phyloP scores from a whole-genome alignment of 2,329 filamentous ascomycete genomes.

The Cercospora canescens region DNA sequence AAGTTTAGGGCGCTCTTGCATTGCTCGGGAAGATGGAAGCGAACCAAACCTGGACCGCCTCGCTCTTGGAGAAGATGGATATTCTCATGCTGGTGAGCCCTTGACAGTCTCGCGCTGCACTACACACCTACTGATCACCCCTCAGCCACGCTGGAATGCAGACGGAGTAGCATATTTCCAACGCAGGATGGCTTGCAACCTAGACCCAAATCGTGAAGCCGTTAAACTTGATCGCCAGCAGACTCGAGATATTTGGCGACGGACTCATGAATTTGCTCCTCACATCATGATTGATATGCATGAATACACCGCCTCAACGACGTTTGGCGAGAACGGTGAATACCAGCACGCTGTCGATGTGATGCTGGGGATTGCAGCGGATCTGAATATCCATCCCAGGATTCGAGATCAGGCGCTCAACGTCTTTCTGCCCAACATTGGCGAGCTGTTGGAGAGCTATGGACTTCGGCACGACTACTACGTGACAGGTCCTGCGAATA shows the following conservation, averaged over 20 bases:
- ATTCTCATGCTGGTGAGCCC: slow-evolving; percentile 32
- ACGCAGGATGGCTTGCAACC: slow-evolving; percentile 37
- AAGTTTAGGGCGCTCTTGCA: slow-evolving; percentile 34
- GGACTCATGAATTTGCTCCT: slow-evolving; percentile 34
- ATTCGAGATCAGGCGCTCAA: slow-evolving; percentile 34
- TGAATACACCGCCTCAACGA: slow-evolving; percentile 35
- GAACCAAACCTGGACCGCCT: slow-evolving; percentile 35
- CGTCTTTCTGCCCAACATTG: slow-evolving; percentile 34
- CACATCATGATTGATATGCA: slow-evolving; percentile 40
- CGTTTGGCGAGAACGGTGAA: slow-evolving; percentile 27
- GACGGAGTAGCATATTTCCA: slow-evolving; percentile 41
- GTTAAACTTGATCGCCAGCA: slow-evolving; percentile 39
- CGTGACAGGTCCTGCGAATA: slow-evolving; percentile 29
- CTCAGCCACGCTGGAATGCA: slow-evolving; percentile 38
- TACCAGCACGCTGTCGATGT: slow-evolving; percentile 40
- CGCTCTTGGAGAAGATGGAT: slow-evolving; percentile 37
- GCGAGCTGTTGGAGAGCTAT: slow-evolving; percentile 26
- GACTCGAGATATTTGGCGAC: slow-evolving; percentile 37
- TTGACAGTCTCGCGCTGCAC: not conserved
- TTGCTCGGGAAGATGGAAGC: slow-evolving; percentile 38
- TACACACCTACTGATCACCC: not conserved
- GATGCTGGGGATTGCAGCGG: slow-evolving; percentile 28
- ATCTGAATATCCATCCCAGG: slow-evolving; percentile 30
- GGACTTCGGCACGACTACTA: slow-evolving; percentile 39
- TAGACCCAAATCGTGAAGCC: slow-evolving; percentile 41